Evolutionary conservation across 2,329 filamentous ascomycete genomes (phyloP), one percentile per base, ranked within the genome.

Genomic region (Coniella lustricola): DNA sequence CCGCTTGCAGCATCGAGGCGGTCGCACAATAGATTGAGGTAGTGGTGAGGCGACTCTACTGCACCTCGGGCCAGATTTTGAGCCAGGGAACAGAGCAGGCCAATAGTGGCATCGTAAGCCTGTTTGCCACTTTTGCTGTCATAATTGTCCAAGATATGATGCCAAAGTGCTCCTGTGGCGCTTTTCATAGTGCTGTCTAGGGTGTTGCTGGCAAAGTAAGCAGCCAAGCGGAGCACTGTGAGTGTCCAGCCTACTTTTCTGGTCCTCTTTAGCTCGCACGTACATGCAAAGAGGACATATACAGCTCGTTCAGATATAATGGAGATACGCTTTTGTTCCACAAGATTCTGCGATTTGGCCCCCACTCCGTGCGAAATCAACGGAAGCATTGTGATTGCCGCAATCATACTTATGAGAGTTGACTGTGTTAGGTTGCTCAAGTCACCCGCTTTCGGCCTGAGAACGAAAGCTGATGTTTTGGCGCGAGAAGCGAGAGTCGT

Each of bases 21-120:
- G n/a, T 59, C 56, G 54, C 68, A 74, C 16, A 78, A 59, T 31
- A 63, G 60, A 7, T 62, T 56, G 22, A 73, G 60, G 46, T 72
- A 63, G 14, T 68, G 60, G 39, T 69, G 60, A 22, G 64, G 64
- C 18, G 65, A 63, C 7, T 49, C 59, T 1, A 58, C 57, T 12
- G 62, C 54, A 5, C 62, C 67, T 49, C 71, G 70, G 14, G 71
- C 67, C 54, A 72, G 75, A 54, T 65, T 72, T 29, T 72, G 68
- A 2, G 75, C 70, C 10, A 77, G 60, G 7, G 67, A 70, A 49
- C 69, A 70, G 25, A 72, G 57, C 33, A 79, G 63, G 1, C 61
- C 56, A 4, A 69, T 58, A 0, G 67, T 58, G 9, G 58, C 59
- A 47, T 65, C 60, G 54, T 68, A 64, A 14, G 62, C 55, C 32